Evolutionary conservation across 129 eudicot species (phyloP), one percentile per base, ranked within the genome.

Genomic region (Flaveria trinervia): DNA sequence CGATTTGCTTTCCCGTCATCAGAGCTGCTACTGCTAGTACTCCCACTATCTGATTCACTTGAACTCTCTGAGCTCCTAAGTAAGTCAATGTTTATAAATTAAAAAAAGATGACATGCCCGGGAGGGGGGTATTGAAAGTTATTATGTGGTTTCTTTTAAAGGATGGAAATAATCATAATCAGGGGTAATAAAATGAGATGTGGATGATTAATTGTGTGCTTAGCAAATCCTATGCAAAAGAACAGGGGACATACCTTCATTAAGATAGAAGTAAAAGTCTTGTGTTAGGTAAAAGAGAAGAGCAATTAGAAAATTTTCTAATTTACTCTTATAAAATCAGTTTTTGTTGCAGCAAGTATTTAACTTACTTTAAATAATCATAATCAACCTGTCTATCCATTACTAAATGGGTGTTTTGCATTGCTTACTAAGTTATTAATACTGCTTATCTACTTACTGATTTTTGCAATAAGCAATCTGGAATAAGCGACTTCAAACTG

Each of bases 41-140:
- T 88, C 62, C 74, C 78, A 62, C 92, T 87, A 46, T 79, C 83
- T 54, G 94, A 59, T 68, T 80, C 89, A 83, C 92, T 92, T 65
- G 97, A 89, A 81, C 97, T 87, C 72, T 66, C 89, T 8, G 89
- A 76, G 85, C 92, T 86, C 76, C 80, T 81, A 20, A 43, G 57
- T 56, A 44, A 5, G 28, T 45, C 55, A 59, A 57, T 0, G 12
- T 74, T 45, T 26, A 73, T 30, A 36, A 64, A 43, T 65, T 50
- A 65, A 59, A 79, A 59, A 79, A 33, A 52, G 10, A 76, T 0
- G 18, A 73, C 68, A 33, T 48, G 43, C 28, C 3, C 2, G 41
- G 7, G 3, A 15, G 15, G 9, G 57, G 18, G 44, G 11, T 22
- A 43, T 18, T 20, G 18, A 18, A 44, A 44, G 73, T 13, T 5